Conservation (phyloP, 768 basidiomycete species). For the Termitomyces titanicus region DNA sequence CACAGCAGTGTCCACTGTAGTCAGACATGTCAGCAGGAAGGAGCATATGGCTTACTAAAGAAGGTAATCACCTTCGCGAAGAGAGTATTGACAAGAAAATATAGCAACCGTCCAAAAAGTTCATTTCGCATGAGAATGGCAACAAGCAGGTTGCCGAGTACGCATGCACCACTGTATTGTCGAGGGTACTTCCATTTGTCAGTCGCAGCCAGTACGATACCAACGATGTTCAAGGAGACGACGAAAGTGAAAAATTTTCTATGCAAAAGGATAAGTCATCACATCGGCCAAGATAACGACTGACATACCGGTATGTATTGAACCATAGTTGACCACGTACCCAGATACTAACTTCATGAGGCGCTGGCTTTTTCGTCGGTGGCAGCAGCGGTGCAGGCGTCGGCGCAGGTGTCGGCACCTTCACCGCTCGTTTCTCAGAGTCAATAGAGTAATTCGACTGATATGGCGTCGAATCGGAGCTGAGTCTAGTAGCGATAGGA, state of each 20-base stretch:
- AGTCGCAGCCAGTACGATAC: slow-evolving; percentile 54
- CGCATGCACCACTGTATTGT: slow-evolving; percentile 66
- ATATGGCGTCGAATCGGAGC: slow-evolving; percentile 5
- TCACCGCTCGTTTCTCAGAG: neutral
- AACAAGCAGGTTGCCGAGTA: slow-evolving; percentile 68
- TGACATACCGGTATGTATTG: slow-evolving; percentile 65
- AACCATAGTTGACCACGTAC: slow-evolving; percentile 70
- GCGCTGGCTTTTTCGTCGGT: slow-evolving; percentile 16
- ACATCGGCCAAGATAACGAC: neutral
- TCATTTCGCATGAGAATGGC: slow-evolving; percentile 81
- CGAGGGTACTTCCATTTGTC: slow-evolving; percentile 69
- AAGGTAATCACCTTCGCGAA: slow-evolving; percentile 63
- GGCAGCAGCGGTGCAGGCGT: slow-evolving; percentile 5
- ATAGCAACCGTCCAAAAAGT: slow-evolving; percentile 73
- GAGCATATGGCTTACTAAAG: neutral
- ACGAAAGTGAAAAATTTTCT: slow-evolving; percentile 74
- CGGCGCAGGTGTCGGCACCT: slow-evolving; percentile 1
- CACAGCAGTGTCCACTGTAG: slow-evolving; percentile 40
- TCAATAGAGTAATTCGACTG: slow-evolving; percentile 2
- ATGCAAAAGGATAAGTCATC: neutral
- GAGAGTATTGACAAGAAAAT: slow-evolving; percentile 62
- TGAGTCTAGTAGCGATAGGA: slow-evolving; percentile 18
- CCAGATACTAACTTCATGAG: slow-evolving; percentile 45
- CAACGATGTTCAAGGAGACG: slow-evolving; percentile 55
- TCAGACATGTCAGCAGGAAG: too few relatives aligned